Evolutionary conservation across 257 asterid species (phyloP), one percentile per base, ranked within the genome.

Genomic region (Paraleonurus japonicus): DNA sequence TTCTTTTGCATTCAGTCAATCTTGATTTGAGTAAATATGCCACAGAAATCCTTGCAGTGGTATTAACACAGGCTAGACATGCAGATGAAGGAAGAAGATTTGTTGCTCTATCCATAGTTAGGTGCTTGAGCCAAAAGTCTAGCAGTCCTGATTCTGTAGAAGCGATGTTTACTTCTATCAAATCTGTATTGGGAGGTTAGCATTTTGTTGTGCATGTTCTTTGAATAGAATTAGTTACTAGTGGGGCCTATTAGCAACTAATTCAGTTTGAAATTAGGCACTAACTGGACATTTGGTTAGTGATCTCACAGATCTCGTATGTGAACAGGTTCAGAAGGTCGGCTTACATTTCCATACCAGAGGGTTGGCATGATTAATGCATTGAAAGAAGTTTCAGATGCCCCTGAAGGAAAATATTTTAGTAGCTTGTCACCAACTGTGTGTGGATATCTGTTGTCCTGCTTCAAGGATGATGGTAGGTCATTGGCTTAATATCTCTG

Each of bases 301-400:
- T 30, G 68, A 60, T 79, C 76, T 83, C 75, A 83, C 71, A 27
- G 58, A 75, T 54, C 64, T 61, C 68, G 65, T 48, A 45, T 58
- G 50, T 76, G 71, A 73, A 71, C 96, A 95, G 99, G 99, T 82
- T 89, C 98, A 24, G 99, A 95, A 88, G 99, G 99, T 75, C 86
- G 98, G 68, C 90, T 95, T 85, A 85, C 98, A 67, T 92, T 85
- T 87, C 96, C 99, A 66, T 95, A 95, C 82, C 99, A 95, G 88
- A 84, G 97, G 78, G 88, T 87, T 80, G 98, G 98, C 65, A 86
- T 89, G 95, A 73, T 86, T 66, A 88, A 78, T 77, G 92, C 96
- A 50, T 76, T 95, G 78, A 87, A 79, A 76, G 98, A 89, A 79
- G 75, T 95, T 72, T 83, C 98, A 7, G 76, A 69, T 72, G 96